Percentiles rank a stretch among this genome's conserved stretches.
These are phyloP conservation scores for Eimeria nieschulzi DNA, from an alignment of 169 alveolate species.

Conservation along the genomic window DNA sequence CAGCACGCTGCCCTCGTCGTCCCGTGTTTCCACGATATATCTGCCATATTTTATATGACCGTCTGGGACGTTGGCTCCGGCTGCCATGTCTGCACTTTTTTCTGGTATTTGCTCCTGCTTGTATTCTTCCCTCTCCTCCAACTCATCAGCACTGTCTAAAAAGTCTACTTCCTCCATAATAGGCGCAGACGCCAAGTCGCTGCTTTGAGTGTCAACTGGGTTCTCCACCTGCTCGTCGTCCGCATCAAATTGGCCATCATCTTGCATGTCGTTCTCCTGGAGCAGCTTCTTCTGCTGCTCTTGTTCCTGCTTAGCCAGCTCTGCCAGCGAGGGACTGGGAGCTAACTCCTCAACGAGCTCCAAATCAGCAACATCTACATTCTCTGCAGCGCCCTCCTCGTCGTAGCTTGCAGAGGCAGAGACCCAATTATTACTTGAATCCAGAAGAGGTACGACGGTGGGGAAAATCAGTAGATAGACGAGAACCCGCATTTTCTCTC, in stretches of 20 bases:
- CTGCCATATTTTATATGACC: background rate
- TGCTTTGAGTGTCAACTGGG: background rate
- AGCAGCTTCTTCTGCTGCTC: conserved; percentile 4
- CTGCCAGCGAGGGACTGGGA: background rate
- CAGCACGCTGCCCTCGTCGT: conserved; percentile 12
- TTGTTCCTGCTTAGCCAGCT: background rate
- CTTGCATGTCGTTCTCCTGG: background rate
- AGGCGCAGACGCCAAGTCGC: background rate
- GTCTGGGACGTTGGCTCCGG: background rate
- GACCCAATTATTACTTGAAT: background rate
- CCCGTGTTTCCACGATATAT: background rate
- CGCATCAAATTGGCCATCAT: background rate
- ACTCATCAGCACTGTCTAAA: background rate
- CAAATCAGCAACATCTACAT: background rate
- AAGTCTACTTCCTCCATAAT: background rate
- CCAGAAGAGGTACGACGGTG: background rate
- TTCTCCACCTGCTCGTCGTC: background rate
- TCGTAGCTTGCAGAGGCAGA: background rate
- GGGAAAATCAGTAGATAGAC: background rate
- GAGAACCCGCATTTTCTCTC: background rate
- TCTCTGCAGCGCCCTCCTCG: background rate
- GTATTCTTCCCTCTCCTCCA: background rate
- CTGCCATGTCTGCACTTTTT: background rate
- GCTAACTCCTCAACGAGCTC: background rate
- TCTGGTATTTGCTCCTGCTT: background rate